Evolutionary conservation across 2,329 filamentous ascomycete genomes (phyloP).

Genomic region (Neofusicoccum sp.): DNA sequence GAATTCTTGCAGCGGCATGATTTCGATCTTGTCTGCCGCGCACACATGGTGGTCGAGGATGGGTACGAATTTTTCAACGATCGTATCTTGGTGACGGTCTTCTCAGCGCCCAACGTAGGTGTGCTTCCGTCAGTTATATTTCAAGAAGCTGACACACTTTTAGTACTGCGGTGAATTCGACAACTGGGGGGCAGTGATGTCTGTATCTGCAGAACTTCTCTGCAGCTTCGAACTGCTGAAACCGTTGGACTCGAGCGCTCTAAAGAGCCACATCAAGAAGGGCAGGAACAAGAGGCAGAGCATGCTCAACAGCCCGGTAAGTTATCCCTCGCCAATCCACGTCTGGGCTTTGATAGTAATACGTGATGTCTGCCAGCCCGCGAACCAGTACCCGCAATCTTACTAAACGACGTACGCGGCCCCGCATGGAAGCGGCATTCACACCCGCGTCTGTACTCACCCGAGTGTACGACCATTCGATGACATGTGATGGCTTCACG

Average conservation of each 20-base stretch:
- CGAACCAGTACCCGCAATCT: conserved; percentile 54
- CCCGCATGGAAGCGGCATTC: not conserved
- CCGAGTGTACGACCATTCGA: conserved; percentile 15
- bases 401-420: conserved; percentile 39
- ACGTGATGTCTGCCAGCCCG: conserved; percentile 40
- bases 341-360: not conserved
- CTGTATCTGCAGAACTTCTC: conserved; percentile 86
- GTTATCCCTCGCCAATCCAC: conserved; percentile 35
- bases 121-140: not conserved
- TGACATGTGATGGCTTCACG: conserved; percentile 16
- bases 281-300: conserved; percentile 90
- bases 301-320: conserved; percentile 94
- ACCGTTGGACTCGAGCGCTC: conserved; percentile 88
- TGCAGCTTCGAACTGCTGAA: conserved; percentile 98
- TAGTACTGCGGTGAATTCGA: conserved; percentile 99
- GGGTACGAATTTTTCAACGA: conserved; percentile 99
- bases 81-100: conserved; percentile 91
- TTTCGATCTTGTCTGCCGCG: conserved; percentile 94
- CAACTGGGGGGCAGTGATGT: conserved; percentile 99
- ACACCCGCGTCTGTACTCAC: conserved; percentile 2
- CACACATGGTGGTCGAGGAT: conserved; percentile 99
- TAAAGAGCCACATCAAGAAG: conserved; percentile 99
- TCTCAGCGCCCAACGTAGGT: conserved; percentile 94
- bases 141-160: conserved; percentile 25
- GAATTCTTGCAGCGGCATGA: conserved; percentile 94